Base-by-base conservation (phyloP, 148 eudicot species). In the Heliosperma pusillum region DNA sequence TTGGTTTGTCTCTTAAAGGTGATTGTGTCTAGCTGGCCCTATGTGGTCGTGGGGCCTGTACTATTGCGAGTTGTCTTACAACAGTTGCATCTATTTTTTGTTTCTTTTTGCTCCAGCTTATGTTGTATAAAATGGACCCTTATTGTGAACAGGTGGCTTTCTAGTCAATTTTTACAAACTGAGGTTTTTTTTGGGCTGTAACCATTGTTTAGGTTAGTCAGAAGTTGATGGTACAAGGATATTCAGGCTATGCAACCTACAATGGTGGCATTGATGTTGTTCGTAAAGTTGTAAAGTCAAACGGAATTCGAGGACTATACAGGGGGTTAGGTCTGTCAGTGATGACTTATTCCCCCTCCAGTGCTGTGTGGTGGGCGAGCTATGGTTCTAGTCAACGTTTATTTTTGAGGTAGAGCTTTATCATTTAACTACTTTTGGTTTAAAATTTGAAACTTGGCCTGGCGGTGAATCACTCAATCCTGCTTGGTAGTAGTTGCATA, bases 341-440 rank as follows among this genome's bases (percentile, higher is more conserved):
- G 72, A 79, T 89, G 86, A 95, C 97, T 17, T 95, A 92, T 84
- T 80, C 96, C 59, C 99, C 99, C 25, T 88, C 97, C 55, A 95
- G 99, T 88, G 99, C 99, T 81, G 97, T 92, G 61, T 96, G 99
- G 99, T 96, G 99, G 99, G 97, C 97, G 61, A 96, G 97, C 75
- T 96, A 96, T 80, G 99, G 99, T 74, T 91, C 99, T 81, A 96
- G 99, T 75, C 99, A 96, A 82, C 97, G 97, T 63, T 75, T 96
- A 55, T 87, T 96, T 71, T 96, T 97, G 99, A 90, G 94, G 97
- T 96, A 79, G 72, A 74, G 60, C 66, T 68, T 69, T 80, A 36
- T 52, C 59, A 33, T 79, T 47, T 65, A 72, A 50, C 29, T 47
- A n/a, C 25, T 4, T 59, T 50, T 2, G 40, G 22, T 75, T 64